Evolutionary conservation across 345 rosid species (phyloP), one percentile per base, ranked within the genome.

Genomic region (Corymbia maculata): DNA sequence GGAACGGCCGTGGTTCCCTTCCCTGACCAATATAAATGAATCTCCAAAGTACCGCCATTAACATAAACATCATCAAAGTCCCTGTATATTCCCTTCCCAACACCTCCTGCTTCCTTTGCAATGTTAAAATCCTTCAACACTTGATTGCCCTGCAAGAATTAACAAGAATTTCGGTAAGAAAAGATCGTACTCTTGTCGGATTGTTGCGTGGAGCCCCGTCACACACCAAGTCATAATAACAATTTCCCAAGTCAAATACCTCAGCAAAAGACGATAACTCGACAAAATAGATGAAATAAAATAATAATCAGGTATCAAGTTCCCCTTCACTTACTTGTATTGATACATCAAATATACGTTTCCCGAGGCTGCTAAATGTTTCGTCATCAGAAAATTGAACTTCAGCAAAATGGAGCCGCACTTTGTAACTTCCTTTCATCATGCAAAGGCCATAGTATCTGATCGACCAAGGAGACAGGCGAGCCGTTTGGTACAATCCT

Each of bases 351-450:
- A 97, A 97, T 49, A 93, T 53, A 70, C 99, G 94, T 66, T 88
- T 91, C 28, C 99, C 98, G 9, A 93, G 89, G 92, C 99, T 95
- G 57, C 64, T 89, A 88, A 59, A 97, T n/a, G 92, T 90, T 89
- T 89, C 66, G 61, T 94, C 93, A 87, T 92, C 15, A 1, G 97
- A 86, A 88, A 87, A 96, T 95, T 94, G 95, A 51, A 97, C 90
- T 91, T 97, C 99, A 32, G 99, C 97, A 89, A 97, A 97, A 90
- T 96, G 95, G 51, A 97, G 98, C 86, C 87, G 86, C 45, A 96
- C 95, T 53, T 90, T 94, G 86, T 96, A 97, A 85, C 92, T 88
- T 52, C 95, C 97, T 32, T 51, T 22, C 55, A 61, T 87, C 98
- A 97, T 87, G 70, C 98, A 97, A 21, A 95, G 91, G 88, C 94